phyloP scores from a whole-genome alignment of 305 asterid species.

The Ruellia speciosa region DNA sequence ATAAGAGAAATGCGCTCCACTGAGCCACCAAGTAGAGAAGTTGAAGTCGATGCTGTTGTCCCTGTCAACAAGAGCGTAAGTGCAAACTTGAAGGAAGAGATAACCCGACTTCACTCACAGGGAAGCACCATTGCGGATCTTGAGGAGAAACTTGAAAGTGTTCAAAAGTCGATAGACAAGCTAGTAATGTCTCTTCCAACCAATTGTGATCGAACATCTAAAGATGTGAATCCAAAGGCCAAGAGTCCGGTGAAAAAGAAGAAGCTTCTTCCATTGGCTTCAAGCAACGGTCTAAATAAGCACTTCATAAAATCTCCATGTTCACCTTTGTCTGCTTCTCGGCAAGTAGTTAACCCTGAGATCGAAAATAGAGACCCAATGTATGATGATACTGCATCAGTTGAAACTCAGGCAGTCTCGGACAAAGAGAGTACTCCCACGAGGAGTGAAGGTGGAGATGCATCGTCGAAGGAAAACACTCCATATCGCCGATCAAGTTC shows the following conservation, averaged over 20 bases:
- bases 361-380: conserved; percentile 70
- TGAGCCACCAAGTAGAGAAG: conserved; percentile 44
- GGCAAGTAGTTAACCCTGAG: conserved; percentile 53
- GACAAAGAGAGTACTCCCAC: conserved; percentile 72
- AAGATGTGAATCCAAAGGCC: conserved; percentile 42
- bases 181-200: conserved; percentile 79
- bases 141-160: conserved; percentile 91
- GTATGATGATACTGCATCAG: conserved; percentile 37
- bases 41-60: conserved; percentile 43
- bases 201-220: conserved; percentile 39
- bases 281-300: conserved; percentile 62
- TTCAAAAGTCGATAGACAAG: conserved; percentile 88
- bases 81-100: conserved; percentile 91
- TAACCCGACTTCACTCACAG: conserved; percentile 86
- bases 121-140: conserved; percentile 92
- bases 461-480: conserved; percentile 78
- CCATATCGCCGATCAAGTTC: conserved; percentile 88
- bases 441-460: conserved; percentile 61
- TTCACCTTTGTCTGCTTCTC: conserved; percentile 67
- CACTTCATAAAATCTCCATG: conserved; percentile 81
- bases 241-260: conserved; percentile 46
- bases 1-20: conserved; percentile 70
- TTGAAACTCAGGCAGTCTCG: conserved; percentile 50
- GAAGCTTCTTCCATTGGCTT: conserved; percentile 63
- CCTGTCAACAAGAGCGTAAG: conserved; percentile 80